These are phyloP conservation scores for Monosporascus sp. DNA, from an alignment of 2,329 filamentous ascomycete genomes.

Conservation along the genomic window DNA sequence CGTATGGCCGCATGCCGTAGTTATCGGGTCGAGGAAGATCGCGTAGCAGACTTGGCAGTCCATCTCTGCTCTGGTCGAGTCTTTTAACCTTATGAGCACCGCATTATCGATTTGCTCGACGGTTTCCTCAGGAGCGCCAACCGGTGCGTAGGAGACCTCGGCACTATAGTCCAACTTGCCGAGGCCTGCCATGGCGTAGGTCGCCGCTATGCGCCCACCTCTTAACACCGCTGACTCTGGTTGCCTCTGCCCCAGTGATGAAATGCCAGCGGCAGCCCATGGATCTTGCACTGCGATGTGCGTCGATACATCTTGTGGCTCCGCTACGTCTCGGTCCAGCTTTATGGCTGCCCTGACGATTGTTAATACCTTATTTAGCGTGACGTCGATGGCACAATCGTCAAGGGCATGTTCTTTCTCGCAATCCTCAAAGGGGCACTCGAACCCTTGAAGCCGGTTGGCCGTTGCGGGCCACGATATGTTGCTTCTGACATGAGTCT, in stretches of 20 bases:
- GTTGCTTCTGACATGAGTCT: slow-evolving; percentile 56
- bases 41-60: slow-evolving; percentile 88
- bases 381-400: slow-evolving; percentile 75
- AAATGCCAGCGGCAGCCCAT: slow-evolving; percentile 36
- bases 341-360: slow-evolving; percentile 51
- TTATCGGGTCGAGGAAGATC: slow-evolving; percentile 75
- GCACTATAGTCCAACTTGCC: slow-evolving; percentile 29
- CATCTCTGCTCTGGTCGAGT: slow-evolving; percentile 61
- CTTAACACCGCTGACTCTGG: slow-evolving; percentile 33
- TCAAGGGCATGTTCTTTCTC: slow-evolving; percentile 65
- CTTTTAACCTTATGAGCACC: slow-evolving; percentile 54
- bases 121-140: slow-evolving; percentile 22
- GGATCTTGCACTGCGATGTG: slow-evolving; percentile 33
- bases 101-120: slow-evolving; percentile 36
- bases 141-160: slow-evolving; percentile 23
- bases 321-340: slow-evolving; percentile 28
- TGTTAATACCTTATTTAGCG: slow-evolving; percentile 65
- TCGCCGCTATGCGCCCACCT: slow-evolving; percentile 58
- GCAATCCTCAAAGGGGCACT: slow-evolving; percentile 67
- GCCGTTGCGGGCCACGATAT: slow-evolving; percentile 73
- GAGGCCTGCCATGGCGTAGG: slow-evolving; percentile 55
- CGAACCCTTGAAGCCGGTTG: slow-evolving; percentile 63
- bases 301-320: slow-evolving; percentile 33
- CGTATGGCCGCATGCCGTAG: slow-evolving; percentile 82
- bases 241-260: slow-evolving; percentile 33